These are phyloP conservation scores for Carex arenaria DNA, from an alignment of 202 grass and related monocot genomes.

Conservation along the genomic window DNA sequence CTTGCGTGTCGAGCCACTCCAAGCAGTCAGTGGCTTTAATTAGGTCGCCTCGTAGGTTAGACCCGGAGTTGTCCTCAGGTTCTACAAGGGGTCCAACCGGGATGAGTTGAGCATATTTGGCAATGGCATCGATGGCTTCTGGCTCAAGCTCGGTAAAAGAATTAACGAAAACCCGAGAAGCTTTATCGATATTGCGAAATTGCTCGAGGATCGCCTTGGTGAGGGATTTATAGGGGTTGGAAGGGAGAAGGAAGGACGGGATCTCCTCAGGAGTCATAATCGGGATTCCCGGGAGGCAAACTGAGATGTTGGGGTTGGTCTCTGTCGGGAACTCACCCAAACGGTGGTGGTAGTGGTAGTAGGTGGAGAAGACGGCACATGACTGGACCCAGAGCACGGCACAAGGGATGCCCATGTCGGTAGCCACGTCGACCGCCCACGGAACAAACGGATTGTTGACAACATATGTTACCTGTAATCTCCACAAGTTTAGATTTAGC, in stretches of 20 bases:
- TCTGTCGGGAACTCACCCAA: conserved; percentile 51
- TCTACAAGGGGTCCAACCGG: conserved; percentile 70
- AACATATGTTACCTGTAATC: conserved; percentile 39
- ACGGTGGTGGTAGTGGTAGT: conserved; percentile 65
- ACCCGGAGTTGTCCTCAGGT: neutral
- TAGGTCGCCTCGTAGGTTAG: conserved; percentile 45
- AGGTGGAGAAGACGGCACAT: conserved; percentile 60
- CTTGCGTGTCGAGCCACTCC: conserved; percentile 56
- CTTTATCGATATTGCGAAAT: conserved; percentile 43
- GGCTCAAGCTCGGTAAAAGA: conserved; percentile 71
- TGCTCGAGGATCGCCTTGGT: conserved; percentile 38
- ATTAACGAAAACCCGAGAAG: conserved; percentile 66
- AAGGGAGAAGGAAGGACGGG: conserved; percentile 74
- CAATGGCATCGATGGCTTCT: conserved; percentile 33
- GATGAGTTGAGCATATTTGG: conserved; percentile 38
- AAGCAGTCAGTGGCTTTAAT: conserved; percentile 45
- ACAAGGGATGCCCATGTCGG: conserved; percentile 41
- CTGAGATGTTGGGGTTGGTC: conserved; percentile 20
- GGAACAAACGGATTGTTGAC: conserved; percentile 80
- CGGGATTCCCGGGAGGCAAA: conserved; percentile 52
- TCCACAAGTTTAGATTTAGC: conserved; percentile 3
- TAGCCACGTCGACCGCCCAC: conserved; percentile 56
- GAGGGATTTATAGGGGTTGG: conserved; percentile 57
- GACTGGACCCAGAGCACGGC: conserved; percentile 88
- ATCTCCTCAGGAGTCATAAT: conserved; percentile 44